Base-by-base conservation (phyloP, 2,329 filamentous ascomycete genomes). In the Lasiodiplodia sp. region DNA sequence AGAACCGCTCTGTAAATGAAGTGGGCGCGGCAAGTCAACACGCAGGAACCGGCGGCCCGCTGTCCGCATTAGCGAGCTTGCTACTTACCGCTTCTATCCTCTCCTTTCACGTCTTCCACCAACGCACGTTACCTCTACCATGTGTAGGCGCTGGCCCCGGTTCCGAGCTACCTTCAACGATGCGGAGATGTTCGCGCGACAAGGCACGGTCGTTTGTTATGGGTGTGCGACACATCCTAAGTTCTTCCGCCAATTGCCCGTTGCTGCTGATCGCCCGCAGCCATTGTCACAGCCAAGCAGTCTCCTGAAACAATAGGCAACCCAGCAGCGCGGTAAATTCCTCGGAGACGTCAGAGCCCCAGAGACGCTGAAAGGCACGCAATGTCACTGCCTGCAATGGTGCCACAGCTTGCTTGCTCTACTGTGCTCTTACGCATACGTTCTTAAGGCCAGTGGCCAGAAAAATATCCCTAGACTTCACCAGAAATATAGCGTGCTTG, bases 1-100 rank as follows among this genome's bases (percentile, higher is more conserved):
- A 34, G n/a, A 10, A 7, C 18, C 44, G 18, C n/a, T 21, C 44
- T 47, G n/a, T 47, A 47, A 25, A 58, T 58, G 37, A 58, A 58
- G 5, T 37, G 23, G 34, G 34, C 10, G 60, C 60, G 60, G 60
- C 21, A 64, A 52, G 31, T 52, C n/a, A 21, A 53, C 18, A n/a
- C 25, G 44, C 47, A 52, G 60, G 60, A 64, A 64, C 60, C 60
- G 60, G 52, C 60, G 60, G 60, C 25, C 60, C 60, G 60, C n/a
- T 31, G 31, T 14, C 60, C 60, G 60, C 44, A 49, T 63, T 63
- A n/a, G 58, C 58, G 58, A 63, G 58, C 58, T 47, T 31, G n/a
- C 16, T 44, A 10, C 37, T 60, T 21, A 28, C 21, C 53, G n/a
- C 53, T n/a, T 8, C 28, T 37, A 37, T 40, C 55, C 14, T 21